phyloP scores from a whole-genome alignment of 371 early-diverging fungal genomes.

The Zychaea mexicana region DNA sequence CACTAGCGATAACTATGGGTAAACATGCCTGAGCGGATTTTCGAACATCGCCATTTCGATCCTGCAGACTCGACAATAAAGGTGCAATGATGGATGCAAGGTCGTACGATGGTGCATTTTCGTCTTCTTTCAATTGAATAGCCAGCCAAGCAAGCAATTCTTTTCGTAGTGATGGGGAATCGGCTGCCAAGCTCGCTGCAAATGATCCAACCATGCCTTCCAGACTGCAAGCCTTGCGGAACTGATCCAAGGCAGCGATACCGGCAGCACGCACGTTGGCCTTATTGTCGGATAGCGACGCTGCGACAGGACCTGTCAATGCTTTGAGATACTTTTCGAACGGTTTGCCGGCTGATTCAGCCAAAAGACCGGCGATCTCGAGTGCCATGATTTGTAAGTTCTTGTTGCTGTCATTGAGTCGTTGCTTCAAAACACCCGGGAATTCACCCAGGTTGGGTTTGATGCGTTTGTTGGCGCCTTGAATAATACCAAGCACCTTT shows the following conservation, averaged over 20 bases:
- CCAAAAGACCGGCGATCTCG: slow-evolving; percentile 49
- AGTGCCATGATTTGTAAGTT: slow-evolving; percentile 45
- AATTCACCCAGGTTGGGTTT: slow-evolving; percentile 86
- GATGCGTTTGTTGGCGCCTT: slow-evolving; percentile 80
- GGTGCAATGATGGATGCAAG: slow-evolving; percentile 67
- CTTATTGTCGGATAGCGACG: slow-evolving; percentile 87
- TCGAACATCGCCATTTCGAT: slow-evolving; percentile 87
- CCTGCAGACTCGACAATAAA: slow-evolving; percentile 81
- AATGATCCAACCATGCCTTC: slow-evolving; percentile 69
- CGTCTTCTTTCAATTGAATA: slow-evolving; percentile 46
- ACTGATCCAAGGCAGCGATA: slow-evolving; percentile 69
- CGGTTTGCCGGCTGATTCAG: slow-evolving; percentile 83
- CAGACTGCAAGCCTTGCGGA: slow-evolving; percentile 67
- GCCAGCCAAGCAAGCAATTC: slow-evolving; percentile 81
- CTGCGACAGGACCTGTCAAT: slow-evolving; percentile 63
- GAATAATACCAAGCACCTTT: slow-evolving; percentile 71
- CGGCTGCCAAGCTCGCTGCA: slow-evolving; percentile 69
- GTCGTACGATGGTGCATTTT: slow-evolving; percentile 49
- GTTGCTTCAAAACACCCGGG: slow-evolving; percentile 72
- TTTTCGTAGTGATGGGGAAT: slow-evolving; percentile 83
- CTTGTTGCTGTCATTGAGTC: slow-evolving; percentile 90
- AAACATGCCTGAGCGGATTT: slow-evolving; percentile 79
- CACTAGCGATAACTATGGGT: slow-evolving; percentile 57
- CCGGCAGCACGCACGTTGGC: slow-evolving; percentile 83
- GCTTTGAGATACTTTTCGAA: slow-evolving; percentile 75